Evolutionary conservation across 495 filamentous ascomycete species (phyloP), one percentile per base, ranked within the genome.

Genomic region (Aspergillus baeticus): DNA sequence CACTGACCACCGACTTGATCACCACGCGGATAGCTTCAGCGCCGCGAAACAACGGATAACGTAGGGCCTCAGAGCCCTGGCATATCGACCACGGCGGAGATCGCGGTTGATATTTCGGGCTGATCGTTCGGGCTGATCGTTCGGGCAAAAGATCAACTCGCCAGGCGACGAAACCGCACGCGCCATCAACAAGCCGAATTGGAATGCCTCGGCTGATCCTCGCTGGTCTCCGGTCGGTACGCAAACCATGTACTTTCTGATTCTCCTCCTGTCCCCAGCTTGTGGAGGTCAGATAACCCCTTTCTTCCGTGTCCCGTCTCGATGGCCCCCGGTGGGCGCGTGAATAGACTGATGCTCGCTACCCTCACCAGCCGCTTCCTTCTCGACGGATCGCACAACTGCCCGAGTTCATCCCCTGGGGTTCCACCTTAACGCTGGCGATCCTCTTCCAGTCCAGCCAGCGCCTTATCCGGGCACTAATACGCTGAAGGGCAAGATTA

Each of bases 141-240:
- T 49, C 23, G 62, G 58, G 3, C 62, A 64, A 33, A 51, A 57
- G 33, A 48, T 64, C 17, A 64, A 64, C 33, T 38, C 41, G 10
- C 59, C 23, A 7, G 63, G 59, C 3, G 59, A 65, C 29, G 56
- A 56, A 1, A 57, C 36, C 34, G 20, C 46, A 1, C 59, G 63
- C 1, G 61, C 59, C 22, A 51, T 58, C 15, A 62, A 60, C 18
- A 59, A 65, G 34, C 53, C 56, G 1, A 55, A 58, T 33, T 65
- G 63, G 59, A 62, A 65, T 39, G 57, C 59, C 6, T 36, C 23
- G 8, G 63, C 63, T 1, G 63, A 65, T 48, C 63, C 63, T 1
- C 38, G 42, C 29, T 65, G 49, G 36, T 65, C 63, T 29, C 54
- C 43, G 15, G 63, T 62, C 48, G 57, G 63, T n/a, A 65, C 59